phyloP scores from a whole-genome alignment of 2,329 filamentous ascomycete species.

The Penicillium hesseltinei region DNA sequence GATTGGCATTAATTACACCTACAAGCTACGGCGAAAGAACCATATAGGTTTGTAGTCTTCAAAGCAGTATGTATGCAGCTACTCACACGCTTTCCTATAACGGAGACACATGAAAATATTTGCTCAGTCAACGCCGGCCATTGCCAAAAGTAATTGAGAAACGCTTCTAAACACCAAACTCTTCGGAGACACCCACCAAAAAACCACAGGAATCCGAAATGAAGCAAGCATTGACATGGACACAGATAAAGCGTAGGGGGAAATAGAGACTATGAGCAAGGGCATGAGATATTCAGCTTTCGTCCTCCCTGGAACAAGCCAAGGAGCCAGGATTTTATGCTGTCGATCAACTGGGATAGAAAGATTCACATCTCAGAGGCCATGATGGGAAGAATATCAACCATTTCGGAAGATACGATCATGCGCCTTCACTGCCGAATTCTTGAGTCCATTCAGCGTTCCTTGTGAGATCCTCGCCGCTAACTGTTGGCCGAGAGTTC shows the following conservation, averaged over 20 bases:
- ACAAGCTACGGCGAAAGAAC: neutral
- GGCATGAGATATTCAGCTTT: neutral
- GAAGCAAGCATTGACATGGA: slow-evolving; percentile 6
- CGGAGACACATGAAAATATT: slow-evolving; percentile 15
- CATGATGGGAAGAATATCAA: neutral
- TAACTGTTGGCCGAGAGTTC: slow-evolving; percentile 84
- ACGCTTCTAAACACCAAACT: slow-evolving; percentile 34
- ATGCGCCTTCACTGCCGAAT: slow-evolving; percentile 86
- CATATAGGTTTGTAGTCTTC: neutral
- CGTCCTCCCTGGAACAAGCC: neutral
- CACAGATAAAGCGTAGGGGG: neutral
- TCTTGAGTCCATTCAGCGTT: slow-evolving; percentile 94
- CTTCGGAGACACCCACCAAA: slow-evolving; percentile 12
- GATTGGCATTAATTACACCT: neutral
- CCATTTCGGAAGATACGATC: slow-evolving; percentile 15
- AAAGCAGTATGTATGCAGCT: slow-evolving; percentile 4
- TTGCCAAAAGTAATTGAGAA: slow-evolving; percentile 19
- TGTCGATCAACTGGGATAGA: neutral
- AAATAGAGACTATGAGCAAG: slow-evolving; percentile 1
- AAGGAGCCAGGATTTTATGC: neutral
- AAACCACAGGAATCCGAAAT: slow-evolving; percentile 10
- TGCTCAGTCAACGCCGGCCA: slow-evolving; percentile 30
- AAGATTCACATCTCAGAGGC: neutral
- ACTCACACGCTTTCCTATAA: slow-evolving; percentile 8
- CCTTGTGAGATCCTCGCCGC: slow-evolving; percentile 74